These are phyloP conservation scores for Cladosporium sp. DNA, from an alignment of 2,329 filamentous ascomycete genomes.

Conservation along the genomic window DNA sequence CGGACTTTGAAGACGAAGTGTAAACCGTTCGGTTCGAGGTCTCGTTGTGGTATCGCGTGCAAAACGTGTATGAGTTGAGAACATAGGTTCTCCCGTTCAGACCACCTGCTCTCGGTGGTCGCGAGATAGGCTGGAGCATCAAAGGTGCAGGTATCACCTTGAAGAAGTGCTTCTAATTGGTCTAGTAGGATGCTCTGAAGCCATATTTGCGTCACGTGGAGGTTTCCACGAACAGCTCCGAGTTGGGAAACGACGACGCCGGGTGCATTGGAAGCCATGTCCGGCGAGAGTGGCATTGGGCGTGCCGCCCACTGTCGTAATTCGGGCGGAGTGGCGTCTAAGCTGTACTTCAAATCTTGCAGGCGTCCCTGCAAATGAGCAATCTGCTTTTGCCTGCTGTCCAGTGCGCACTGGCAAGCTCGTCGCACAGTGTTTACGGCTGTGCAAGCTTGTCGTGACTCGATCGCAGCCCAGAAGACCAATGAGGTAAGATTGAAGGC, in stretches of 20 bases:
- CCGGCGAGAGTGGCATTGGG: not conserved
- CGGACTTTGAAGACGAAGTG: slow-evolving; percentile 10
- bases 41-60: not conserved
- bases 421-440: not conserved
- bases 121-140: slow-evolving; percentile 3
- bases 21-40: slow-evolving; percentile 4
- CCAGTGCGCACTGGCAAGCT: not conserved
- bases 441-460: slow-evolving; percentile 1
- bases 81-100: slow-evolving; percentile 4
- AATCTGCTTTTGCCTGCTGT: not conserved
- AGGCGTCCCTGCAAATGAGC: slow-evolving; percentile 1
- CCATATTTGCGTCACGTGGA: slow-evolving; percentile 9
- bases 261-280: not conserved
- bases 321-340: slow-evolving; percentile 5
- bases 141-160: not conserved
- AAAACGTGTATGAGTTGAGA: slow-evolving; percentile 11
- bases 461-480: slow-evolving; percentile 6
- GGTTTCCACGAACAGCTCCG: not conserved
- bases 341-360: slow-evolving; percentile 6
- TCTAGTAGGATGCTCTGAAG: slow-evolving; percentile 11
- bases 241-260: not conserved
- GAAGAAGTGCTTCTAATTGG: slow-evolving; percentile 4
- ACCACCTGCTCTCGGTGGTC: slow-evolving; percentile 1
- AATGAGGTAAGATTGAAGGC: not conserved
- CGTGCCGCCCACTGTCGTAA: slow-evolving; percentile 2